Evolutionary conservation across 768 basidiomycete genomes (phyloP), one percentile per base, ranked within the genome.

Genomic region (Kwoniella sp.): DNA sequence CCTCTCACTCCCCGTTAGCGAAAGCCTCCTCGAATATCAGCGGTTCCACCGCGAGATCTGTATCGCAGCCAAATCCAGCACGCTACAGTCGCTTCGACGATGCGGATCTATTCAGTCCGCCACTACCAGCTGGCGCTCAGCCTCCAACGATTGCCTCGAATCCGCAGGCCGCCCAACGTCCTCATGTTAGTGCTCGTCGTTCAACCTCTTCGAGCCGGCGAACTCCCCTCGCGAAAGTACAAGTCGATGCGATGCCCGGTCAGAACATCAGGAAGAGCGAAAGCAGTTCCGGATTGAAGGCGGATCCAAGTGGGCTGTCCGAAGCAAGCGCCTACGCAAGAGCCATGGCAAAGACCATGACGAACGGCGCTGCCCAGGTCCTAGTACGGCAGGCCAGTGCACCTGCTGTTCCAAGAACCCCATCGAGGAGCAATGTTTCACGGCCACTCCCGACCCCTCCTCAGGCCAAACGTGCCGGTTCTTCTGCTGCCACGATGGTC

Each of bases 261-360:
- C 31, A 34, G 32, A 44, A 17, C 31, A 17, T 29, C 37, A 6
- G 14, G 31, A 29, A 19, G 15, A n/a, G 0, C 37, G 4, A 38
- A 40, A 19, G 15, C 26, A n/a, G n/a, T n/a, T n/a, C n/a, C n/a
- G n/a, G n/a, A n/a, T n/a, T n/a, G n/a, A 38, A 38, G 8, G 19
- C 19, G 12, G 37, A 32, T 19, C 8, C 50, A 25, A 29, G 12
- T 7, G 45, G 41, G 26, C 20, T 60, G 20, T 53, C 56, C 4
- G 64, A 66, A 50, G 64, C 64, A 1, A 57, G 58, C 20, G 64
- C 64, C 3, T 66, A 66, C 44, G 64, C 64, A 1, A 56, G 53
- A 38, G 55, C 64, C 9, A 53, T 58, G 14, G 46, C 53, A 5
- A 44, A 43, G 1, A 37, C 50, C 11, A 31, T 52, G 10, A 41